These are phyloP conservation scores for Paxillus rubicundulus DNA, from an alignment of 768 basidiomycete genomes.

Conservation along the genomic window DNA sequence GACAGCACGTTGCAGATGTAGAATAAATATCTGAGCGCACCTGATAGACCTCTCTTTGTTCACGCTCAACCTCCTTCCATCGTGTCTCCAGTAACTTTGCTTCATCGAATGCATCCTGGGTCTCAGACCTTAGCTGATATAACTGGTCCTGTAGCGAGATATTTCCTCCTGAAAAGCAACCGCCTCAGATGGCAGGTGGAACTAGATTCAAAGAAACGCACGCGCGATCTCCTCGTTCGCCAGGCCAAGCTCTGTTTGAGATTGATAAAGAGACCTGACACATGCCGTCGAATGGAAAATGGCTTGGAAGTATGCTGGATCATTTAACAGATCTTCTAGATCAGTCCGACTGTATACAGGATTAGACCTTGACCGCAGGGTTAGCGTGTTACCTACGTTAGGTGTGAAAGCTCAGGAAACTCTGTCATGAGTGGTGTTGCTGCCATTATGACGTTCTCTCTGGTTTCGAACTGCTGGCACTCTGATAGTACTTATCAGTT, in stretches of 20 bases:
- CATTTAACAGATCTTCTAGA: constrained; percentile 83
- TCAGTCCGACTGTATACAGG: constrained; percentile 67
- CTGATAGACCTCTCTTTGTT: constrained; percentile 88
- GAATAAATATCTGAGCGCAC: constrained; percentile 38
- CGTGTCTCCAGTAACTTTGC: constrained; percentile 76
- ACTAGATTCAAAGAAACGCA: constrained; percentile 39
- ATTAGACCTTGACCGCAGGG: constrained; percentile 7
- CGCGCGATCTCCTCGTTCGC: constrained; percentile 88
- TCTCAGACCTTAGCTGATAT: constrained; percentile 74
- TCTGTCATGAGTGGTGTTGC: constrained; percentile 51
- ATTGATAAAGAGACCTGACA: constrained; percentile 72
- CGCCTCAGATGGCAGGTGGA: constrained; percentile 4
- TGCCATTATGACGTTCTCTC: constrained; percentile 17
- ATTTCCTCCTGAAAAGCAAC: constrained; percentile 58
- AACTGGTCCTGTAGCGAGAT: constrained; percentile 72
- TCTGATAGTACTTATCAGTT: too few relatives aligned
- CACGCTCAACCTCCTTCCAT: constrained; percentile 86
- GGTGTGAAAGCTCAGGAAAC: constrained; percentile 69
- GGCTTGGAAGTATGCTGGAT: constrained; percentile 84
- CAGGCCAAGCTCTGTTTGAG: constrained; percentile 73
- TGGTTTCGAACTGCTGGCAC: too few relatives aligned
- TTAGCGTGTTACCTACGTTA: constrained; percentile 53
- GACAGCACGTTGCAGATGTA: constrained; percentile 2
- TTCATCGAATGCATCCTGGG: constrained; percentile 84
- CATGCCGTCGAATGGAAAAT: constrained; percentile 74